These are phyloP conservation scores for Rhizopus sp. DNA, from an alignment of 371 early-diverging fungal genomes.

Conservation along the genomic window DNA sequence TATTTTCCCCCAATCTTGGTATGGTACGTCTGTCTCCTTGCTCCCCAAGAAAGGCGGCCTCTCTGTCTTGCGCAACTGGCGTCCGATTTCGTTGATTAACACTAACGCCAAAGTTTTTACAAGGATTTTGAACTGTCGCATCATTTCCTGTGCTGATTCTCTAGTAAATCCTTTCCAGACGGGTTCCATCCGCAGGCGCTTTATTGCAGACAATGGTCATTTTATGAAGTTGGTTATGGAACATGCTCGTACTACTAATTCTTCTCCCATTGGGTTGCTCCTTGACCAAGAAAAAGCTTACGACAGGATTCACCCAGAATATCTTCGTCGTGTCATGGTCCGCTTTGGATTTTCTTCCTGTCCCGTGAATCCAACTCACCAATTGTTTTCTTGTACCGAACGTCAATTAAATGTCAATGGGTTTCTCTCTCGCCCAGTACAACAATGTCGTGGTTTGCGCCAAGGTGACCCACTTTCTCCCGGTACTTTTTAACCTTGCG, in stretches of 20 bases:
- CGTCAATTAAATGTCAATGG: conserved; percentile 10
- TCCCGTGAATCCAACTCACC: neutral
- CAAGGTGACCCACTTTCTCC: conserved; percentile 37
- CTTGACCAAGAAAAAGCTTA: conserved; percentile 9
- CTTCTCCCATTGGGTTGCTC: conserved; percentile 1
- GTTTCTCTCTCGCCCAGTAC: conserved; percentile 8
- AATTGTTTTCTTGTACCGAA: conserved; percentile 1
- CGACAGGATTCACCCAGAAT: conserved; percentile 7
- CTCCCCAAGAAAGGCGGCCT: conserved; percentile 9
- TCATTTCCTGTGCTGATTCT: neutral
- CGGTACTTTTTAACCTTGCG: conserved; percentile 32
- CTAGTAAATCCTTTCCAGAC: conserved; percentile 8
- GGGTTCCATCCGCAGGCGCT: conserved; percentile 12
- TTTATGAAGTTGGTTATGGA: conserved; percentile 9
- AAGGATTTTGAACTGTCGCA: conserved; percentile 3
- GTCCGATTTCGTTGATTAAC: conserved; percentile 9
- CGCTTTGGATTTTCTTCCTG: conserved; percentile 13
- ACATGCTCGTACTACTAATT: neutral
- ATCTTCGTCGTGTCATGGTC: no score
- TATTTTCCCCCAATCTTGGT: conserved; percentile 9
- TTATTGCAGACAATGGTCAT: conserved; percentile 11
- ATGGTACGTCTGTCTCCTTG: neutral
- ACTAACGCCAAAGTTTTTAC: conserved; percentile 16
- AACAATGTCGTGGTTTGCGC: conserved; percentile 20
- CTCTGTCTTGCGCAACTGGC: conserved; percentile 8